A percentile compares a stretch with the other conserved stretches of the same genome.
Conservation (phyloP, 805 yeast genomes). For the Metschnikowia henanensis region DNA sequence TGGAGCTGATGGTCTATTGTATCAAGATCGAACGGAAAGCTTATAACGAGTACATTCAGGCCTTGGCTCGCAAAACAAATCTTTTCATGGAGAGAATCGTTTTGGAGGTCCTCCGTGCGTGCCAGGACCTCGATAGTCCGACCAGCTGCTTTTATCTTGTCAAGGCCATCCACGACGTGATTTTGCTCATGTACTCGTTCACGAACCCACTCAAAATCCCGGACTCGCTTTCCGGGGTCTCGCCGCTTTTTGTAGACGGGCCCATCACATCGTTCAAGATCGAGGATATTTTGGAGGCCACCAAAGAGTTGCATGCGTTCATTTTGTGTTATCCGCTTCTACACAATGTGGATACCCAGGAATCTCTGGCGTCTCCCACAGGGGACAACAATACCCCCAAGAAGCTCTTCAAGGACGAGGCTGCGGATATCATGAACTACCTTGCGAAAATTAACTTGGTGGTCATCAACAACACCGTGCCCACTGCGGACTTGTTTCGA, state of each 20-base stretch:
- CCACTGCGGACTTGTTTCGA: slow-evolving; percentile 30
- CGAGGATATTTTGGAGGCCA: slow-evolving; percentile 9
- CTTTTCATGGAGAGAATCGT: slow-evolving; percentile 13
- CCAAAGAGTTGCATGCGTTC: slow-evolving; percentile 7
- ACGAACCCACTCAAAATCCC: slow-evolving; percentile 17
- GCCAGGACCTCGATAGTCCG: slow-evolving; percentile 7
- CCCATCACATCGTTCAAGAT: slow-evolving; percentile 3
- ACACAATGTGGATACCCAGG: neutral
- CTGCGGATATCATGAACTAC: slow-evolving; percentile 8
- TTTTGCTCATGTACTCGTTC: slow-evolving; percentile 13
- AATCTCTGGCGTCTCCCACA: neutral
- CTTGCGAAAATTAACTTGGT: slow-evolving; percentile 14
- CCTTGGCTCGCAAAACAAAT: slow-evolving; percentile 12
- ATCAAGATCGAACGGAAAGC: slow-evolving; percentile 13
- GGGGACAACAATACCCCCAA: slow-evolving; percentile 13
- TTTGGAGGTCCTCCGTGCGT: slow-evolving; percentile 11
- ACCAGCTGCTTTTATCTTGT: slow-evolving; percentile 14
- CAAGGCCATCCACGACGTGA: slow-evolving; percentile 13
- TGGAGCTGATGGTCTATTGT: slow-evolving; percentile 16
- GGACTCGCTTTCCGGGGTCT: slow-evolving; percentile 5
- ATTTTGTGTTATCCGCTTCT: slow-evolving; percentile 3
- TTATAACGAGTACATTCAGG: slow-evolving; percentile 14
- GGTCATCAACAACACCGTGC: slow-evolving; percentile 17
- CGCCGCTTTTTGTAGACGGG: slow-evolving; percentile 1
- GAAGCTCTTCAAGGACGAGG: slow-evolving; percentile 9